Conservation (phyloP, 192 early-diverging fungal genomes). For the Allomyces arbusculus region DNA sequence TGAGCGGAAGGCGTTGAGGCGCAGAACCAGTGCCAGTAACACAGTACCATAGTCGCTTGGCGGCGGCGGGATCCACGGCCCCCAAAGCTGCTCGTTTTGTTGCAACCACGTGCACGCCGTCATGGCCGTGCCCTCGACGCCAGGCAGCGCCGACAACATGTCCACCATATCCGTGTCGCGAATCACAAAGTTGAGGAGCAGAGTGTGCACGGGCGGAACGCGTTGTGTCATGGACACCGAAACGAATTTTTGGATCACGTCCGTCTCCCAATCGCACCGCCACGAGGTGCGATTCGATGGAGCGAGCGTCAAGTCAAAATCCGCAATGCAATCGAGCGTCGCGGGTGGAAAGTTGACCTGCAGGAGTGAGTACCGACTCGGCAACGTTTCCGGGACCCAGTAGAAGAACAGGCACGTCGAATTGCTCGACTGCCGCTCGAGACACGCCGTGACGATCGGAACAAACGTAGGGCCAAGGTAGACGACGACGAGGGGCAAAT, state of each 20-base stretch:
- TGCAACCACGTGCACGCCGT: neutral
- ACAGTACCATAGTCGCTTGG: too few relatives aligned
- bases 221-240: neutral
- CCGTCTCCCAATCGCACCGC: neutral
- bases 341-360: neutral
- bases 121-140: neutral
- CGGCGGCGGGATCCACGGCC: neutral
- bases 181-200: neutral
- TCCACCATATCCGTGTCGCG: neutral
- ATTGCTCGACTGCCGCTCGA: too few relatives aligned
- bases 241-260: neutral
- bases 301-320: neutral
- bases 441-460: too few relatives aligned
- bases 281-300: neutral
- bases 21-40: too few relatives aligned
- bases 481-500: neutral
- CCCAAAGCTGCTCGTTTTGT: neutral
- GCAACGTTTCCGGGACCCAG: neutral
- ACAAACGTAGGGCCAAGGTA: neutral
- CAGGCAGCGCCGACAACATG: neutral
- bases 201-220: neutral
- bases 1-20: too few relatives aligned
- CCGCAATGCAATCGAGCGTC: neutral
- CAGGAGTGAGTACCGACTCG: neutral
- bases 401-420: neutral